A percentile compares a stretch with the other conserved stretches of the same genome.
phyloP scores from a whole-genome alignment of 2,329 filamentous ascomycete species.

The Aspergillus floridensis region DNA sequence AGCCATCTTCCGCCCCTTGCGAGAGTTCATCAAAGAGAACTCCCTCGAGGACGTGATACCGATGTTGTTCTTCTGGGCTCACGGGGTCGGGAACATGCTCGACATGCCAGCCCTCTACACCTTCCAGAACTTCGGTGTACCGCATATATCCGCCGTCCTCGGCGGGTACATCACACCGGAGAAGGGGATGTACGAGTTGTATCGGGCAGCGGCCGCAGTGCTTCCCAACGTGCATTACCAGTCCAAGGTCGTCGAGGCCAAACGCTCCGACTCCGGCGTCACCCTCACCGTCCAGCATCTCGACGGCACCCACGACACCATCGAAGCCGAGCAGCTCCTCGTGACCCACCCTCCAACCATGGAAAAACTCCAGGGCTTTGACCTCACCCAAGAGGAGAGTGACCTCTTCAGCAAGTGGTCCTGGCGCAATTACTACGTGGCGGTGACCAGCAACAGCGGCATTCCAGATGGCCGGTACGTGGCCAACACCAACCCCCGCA shows the following conservation, averaged over 20 bases:
- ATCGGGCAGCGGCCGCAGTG: conserved; percentile 24
- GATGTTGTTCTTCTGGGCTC: conserved; percentile 10
- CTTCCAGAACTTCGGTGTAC: conserved; percentile 13
- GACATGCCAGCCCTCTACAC: conserved; percentile 11
- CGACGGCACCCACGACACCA: conserved; percentile 26
- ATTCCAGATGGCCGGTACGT: conserved; percentile 29
- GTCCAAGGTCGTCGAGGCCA: conserved; percentile 21
- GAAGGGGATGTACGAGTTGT: conserved; percentile 19
- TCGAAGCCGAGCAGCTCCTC: conserved; percentile 39
- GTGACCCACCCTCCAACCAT: conserved; percentile 37
- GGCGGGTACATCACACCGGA: conserved; percentile 19
- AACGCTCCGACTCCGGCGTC: conserved; percentile 17
- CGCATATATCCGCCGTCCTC: conserved; percentile 17
- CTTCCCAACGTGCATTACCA: conserved; percentile 26
- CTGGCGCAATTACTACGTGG: conserved; percentile 41
- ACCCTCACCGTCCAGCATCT: conserved; percentile 25
- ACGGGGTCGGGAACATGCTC: conserved; percentile 13
- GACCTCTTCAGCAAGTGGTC: conserved; percentile 37
- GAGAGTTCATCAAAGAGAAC: conserved; percentile 17
- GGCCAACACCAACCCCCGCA: conserved; percentile 25
- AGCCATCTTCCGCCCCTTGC: conserved; percentile 18
- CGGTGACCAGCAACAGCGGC: conserved; percentile 40
- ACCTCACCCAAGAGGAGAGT: conserved; percentile 35
- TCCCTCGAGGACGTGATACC: conserved; percentile 8
- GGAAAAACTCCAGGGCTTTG: conserved; percentile 37